phyloP scores from a whole-genome alignment of 495 filamentous ascomycete species.

The Pyrenopolyporus hunteri region DNA sequence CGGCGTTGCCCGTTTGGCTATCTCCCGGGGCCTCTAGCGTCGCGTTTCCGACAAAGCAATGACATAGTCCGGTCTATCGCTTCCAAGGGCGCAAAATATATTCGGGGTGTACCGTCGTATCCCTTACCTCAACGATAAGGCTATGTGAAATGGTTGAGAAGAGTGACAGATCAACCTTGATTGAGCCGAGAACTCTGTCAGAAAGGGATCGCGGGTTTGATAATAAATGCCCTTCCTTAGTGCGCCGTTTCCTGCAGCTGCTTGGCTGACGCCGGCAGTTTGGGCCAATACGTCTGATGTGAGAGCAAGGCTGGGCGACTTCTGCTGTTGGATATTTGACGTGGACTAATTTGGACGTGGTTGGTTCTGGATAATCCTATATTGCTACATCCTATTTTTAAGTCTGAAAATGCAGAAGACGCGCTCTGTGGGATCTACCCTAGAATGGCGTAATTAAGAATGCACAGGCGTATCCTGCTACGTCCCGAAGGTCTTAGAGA shows the following conservation, averaged over 20 bases:
- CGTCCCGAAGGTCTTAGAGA: conserved; percentile 3
- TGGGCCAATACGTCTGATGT: conserved; percentile 25
- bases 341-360: conserved; percentile 12
- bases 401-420: conserved; percentile 16
- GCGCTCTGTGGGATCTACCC: conserved; percentile 16
- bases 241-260: not conserved
- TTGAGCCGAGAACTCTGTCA: not conserved
- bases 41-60: not conserved
- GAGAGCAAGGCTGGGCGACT: conserved; percentile 16
- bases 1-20: no score
- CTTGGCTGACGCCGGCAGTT: conserved; percentile 17
- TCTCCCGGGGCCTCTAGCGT: not conserved
- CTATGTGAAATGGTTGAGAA: not conserved
- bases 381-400: conserved; percentile 12
- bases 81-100: not conserved
- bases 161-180: not conserved
- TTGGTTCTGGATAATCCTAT: conserved; percentile 24
- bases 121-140: not conserved
- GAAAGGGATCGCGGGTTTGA: conserved; percentile 12
- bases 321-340: conserved; percentile 14
- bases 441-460: conserved; percentile 7
- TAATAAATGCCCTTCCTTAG: conserved; percentile 6
- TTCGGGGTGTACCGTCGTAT: not conserved
- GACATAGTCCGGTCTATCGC: not conserved
- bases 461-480: conserved; percentile 22